These are phyloP conservation scores for Leccinum uliginosum DNA, from an alignment of 768 basidiomycete genomes.

Conservation along the genomic window DNA sequence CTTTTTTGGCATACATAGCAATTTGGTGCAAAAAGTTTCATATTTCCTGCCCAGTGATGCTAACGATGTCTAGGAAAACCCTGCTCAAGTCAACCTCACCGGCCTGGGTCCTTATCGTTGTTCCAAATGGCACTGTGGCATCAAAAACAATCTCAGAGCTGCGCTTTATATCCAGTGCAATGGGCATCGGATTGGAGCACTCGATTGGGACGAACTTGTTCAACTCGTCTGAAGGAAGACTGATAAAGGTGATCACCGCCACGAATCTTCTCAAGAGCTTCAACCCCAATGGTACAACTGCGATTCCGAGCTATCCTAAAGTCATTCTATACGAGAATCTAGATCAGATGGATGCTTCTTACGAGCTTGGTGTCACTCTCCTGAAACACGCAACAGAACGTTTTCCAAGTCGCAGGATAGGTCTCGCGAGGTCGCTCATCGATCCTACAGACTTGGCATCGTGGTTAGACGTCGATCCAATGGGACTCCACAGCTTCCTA, in stretches of 20 bases:
- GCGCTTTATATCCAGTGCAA: conserved; percentile 33
- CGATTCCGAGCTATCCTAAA: conserved; percentile 39
- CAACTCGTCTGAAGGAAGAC: conserved; percentile 34
- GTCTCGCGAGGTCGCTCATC: conserved; percentile 70
- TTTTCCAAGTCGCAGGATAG: conserved; percentile 67
- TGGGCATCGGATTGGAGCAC: conserved; percentile 38
- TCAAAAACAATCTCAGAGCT: conserved; percentile 54
- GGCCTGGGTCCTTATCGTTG: conserved; percentile 61
- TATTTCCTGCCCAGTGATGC: conserved; percentile 9
- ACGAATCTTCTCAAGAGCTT: conserved; percentile 45
- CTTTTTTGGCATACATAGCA: conserved; percentile 62
- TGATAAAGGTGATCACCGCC: conserved; percentile 57
- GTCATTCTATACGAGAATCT: conserved; percentile 82
- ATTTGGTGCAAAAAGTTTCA: conserved; percentile 56
- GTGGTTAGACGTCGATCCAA: conserved; percentile 74
- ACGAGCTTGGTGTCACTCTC: conserved; percentile 80
- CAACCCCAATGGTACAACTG: conserved; percentile 25
- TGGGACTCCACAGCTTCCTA: conserved; percentile 68
- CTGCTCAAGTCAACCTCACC: conserved; percentile 36
- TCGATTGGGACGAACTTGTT: conserved; percentile 31
- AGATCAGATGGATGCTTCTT: conserved; percentile 73
- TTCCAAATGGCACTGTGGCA: conserved; percentile 55
- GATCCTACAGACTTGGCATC: conserved; percentile 77
- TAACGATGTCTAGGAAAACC: conserved; percentile 46
- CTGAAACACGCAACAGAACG: conserved; percentile 62